These are phyloP conservation scores for Torulaspora franciscae DNA, from an alignment of 805 yeast genomes.

Conservation along the genomic window DNA sequence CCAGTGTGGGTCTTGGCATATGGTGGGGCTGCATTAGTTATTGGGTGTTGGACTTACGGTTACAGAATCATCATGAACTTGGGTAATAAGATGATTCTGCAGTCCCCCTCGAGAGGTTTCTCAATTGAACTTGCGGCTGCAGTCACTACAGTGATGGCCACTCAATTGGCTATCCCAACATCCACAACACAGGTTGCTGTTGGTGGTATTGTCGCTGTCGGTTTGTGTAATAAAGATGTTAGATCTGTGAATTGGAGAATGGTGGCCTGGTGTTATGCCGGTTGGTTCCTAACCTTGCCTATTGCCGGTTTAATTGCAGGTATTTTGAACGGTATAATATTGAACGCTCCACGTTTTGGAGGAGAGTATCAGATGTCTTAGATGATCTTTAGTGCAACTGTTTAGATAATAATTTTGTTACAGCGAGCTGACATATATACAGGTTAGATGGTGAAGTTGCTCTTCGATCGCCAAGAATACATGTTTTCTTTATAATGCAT, in stretches of 20 bases:
- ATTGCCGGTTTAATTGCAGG: conserved; percentile 72
- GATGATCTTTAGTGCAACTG: not conserved
- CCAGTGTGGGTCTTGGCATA: conserved; percentile 69
- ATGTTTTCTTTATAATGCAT: no score
- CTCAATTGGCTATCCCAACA: conserved; percentile 65
- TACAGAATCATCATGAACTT: conserved; percentile 64
- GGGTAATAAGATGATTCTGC: conserved; percentile 70
- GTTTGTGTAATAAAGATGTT: conserved; percentile 60
- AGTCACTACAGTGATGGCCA: conserved; percentile 67
- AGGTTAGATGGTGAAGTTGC: no score
- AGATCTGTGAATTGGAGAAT: conserved; percentile 71
- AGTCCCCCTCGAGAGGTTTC: conserved; percentile 76
- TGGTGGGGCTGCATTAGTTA: conserved; percentile 60
- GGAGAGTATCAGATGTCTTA: conserved; percentile 26
- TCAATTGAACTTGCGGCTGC: conserved; percentile 77
- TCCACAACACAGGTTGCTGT: conserved; percentile 77
- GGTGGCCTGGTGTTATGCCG: conserved; percentile 64
- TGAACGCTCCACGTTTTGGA: conserved; percentile 56
- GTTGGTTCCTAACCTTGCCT: conserved; percentile 72
- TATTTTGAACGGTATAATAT: conserved; percentile 53
- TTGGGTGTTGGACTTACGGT: conserved; percentile 70
- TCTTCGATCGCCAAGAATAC: no score
- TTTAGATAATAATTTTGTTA: no score
- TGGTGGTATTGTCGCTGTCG: conserved; percentile 74
- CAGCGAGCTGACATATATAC: no score